These are phyloP conservation scores for Leonotis leonurus DNA, from an alignment of 257 asterid species.

Conservation along the genomic window DNA sequence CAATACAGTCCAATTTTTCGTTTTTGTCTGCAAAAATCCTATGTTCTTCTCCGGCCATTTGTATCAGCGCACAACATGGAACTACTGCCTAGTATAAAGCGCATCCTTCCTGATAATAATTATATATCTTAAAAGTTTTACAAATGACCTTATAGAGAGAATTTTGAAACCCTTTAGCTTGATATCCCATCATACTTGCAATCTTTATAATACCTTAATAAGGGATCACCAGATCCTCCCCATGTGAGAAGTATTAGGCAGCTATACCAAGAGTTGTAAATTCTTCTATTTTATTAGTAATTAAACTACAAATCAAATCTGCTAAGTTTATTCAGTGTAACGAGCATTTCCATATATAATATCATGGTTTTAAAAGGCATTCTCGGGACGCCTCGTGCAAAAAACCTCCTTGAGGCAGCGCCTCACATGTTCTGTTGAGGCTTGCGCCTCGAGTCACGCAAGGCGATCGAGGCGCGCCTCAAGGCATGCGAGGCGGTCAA, in stretches of 20 bases:
- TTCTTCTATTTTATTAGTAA: not conserved
- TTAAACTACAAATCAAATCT: not conserved
- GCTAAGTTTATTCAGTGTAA: not conserved
- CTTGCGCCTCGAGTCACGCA: too few species aligned
- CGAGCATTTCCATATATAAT: not conserved
- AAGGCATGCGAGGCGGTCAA: too few species aligned
- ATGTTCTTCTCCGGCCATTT: not conserved
- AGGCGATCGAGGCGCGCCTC: too few species aligned
- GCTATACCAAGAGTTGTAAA: not conserved
- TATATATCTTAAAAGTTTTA: not conserved
- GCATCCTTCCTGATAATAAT: not conserved
- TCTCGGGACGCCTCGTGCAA: too few species aligned
- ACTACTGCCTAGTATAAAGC: not conserved
- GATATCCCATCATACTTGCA: not conserved
- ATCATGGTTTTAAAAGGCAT: too few species aligned
- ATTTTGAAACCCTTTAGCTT: not conserved
- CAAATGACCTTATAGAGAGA: not conserved
- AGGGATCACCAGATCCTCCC: not conserved
- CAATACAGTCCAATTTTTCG: not conserved
- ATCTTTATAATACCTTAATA: not conserved
- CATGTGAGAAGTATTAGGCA: not conserved
- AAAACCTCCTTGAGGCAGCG: too few species aligned
- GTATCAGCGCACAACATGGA: not conserved
- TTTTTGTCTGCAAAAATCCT: not conserved
- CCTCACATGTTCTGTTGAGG: too few species aligned